Evolutionary conservation across 2,329 filamentous ascomycete genomes (phyloP).

Genomic region (Penicillium sp.): DNA sequence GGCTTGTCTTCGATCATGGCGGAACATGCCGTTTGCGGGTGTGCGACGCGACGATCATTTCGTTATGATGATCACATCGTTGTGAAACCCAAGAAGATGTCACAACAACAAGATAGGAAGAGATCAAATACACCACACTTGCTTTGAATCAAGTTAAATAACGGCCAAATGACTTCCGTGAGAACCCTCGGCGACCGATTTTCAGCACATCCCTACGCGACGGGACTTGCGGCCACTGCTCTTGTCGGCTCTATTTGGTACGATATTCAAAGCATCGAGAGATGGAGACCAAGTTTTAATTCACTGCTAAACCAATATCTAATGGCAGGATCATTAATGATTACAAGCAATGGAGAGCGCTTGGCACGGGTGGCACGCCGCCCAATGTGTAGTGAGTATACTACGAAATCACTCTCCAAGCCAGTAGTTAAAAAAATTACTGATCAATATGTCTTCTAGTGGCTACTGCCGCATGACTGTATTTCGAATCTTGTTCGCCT

Average conservation of each 20-base stretch:
- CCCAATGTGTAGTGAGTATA: slow-evolving; percentile 9
- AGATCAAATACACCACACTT: neutral
- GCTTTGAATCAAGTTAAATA: neutral
- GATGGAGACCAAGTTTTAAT: neutral
- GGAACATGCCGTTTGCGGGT: too few species aligned
- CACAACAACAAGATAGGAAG: too few species aligned
- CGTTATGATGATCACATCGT: too few species aligned
- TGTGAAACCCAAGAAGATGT: too few species aligned
- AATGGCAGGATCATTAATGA: slow-evolving; percentile 7
- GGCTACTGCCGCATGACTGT: slow-evolving; percentile 12
- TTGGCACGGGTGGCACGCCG: slow-evolving; percentile 11
- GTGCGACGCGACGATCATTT: too few species aligned
- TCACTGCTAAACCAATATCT: neutral
- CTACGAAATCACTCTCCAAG: neutral
- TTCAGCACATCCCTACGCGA: neutral
- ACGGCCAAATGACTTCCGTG: neutral
- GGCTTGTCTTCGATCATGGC: too few species aligned
- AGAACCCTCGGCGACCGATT: neutral
- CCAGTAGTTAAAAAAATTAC: neutral
- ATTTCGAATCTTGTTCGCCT: slow-evolving; percentile 6
- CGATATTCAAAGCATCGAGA: neutral
- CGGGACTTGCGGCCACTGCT: neutral
- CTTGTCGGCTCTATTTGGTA: slow-evolving; percentile 6
- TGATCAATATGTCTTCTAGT: neutral
- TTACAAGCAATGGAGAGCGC: slow-evolving; percentile 11